phyloP scores from a whole-genome alignment of 306 rosid species.

The Dryas alaskensis region DNA sequence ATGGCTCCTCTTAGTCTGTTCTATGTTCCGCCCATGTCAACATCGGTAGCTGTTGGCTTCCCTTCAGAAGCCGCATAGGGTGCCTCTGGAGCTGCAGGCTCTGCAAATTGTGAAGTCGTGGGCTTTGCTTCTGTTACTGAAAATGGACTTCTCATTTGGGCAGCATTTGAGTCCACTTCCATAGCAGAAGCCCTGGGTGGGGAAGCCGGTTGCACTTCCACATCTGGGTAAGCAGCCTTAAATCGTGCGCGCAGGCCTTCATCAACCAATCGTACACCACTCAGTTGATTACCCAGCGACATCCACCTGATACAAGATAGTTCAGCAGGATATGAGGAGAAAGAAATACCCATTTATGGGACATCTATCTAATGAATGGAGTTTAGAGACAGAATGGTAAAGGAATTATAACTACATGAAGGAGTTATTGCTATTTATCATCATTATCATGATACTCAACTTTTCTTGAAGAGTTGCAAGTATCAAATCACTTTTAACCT shows the following conservation, averaged over 20 bases:
- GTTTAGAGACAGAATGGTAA: not conserved
- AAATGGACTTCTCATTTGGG: constrained; percentile 63
- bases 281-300: constrained; percentile 94
- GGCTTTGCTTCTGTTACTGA: constrained; percentile 46
- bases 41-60: constrained; percentile 50
- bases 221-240: constrained; percentile 96
- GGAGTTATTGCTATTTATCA: not conserved
- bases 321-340: not conserved
- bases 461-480: not conserved
- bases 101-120: constrained; percentile 35
- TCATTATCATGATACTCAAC: not conserved
- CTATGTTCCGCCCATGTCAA: constrained; percentile 31
- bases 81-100: constrained; percentile 46
- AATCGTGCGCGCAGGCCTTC: constrained; percentile 95
- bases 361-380: not conserved
- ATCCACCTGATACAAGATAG: constrained; percentile 70
- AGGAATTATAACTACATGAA: not conserved
- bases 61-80: constrained; percentile 50
- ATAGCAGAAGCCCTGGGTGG: constrained; percentile 82
- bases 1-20: no score
- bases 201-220: constrained; percentile 89
- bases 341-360: not conserved
- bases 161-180: constrained; percentile 61
- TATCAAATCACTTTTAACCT: not conserved
- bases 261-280: constrained; percentile 84